These are phyloP conservation scores for Curvularia lunata DNA, from an alignment of 2,329 filamentous ascomycete species.

Conservation along the genomic window DNA sequence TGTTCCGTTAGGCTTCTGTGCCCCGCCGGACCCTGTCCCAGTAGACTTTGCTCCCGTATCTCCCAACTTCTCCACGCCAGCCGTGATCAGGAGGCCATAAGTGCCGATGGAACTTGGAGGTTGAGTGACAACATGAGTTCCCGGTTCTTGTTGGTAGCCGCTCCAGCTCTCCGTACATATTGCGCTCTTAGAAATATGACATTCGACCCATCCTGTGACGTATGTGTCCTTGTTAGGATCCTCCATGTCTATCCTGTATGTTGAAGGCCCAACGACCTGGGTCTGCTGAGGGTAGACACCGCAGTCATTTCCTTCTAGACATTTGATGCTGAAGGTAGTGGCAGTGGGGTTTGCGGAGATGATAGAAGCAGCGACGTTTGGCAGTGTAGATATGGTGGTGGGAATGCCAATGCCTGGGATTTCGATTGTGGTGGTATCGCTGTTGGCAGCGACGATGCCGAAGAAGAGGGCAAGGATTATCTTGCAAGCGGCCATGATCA, in stretches of 20 bases:
- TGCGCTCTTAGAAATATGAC: background rate
- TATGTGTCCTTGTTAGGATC: background rate
- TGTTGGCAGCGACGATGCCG: background rate
- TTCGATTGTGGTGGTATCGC: background rate
- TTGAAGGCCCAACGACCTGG: background rate
- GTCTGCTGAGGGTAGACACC: background rate
- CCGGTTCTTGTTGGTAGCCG: background rate
- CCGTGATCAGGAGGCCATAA: background rate
- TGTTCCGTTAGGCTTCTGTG: background rate
- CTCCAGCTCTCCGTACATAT: background rate
- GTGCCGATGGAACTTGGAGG: background rate
- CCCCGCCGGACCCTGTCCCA: background rate
- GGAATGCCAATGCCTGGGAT: background rate
- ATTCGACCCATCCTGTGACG: background rate
- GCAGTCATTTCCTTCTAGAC: background rate
- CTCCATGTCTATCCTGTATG: background rate
- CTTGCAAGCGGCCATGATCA: background rate
- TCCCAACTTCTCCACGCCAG: background rate
- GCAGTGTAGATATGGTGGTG: background rate
- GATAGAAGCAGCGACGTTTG: background rate
- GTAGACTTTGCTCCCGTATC: background rate
- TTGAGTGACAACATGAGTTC: background rate
- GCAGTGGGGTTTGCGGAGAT: background rate
- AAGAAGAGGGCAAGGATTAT: background rate
- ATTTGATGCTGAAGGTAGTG: background rate